Evolutionary conservation across 345 rosid species (phyloP).

Genomic region (Eucalyptus sideroxylon): DNA sequence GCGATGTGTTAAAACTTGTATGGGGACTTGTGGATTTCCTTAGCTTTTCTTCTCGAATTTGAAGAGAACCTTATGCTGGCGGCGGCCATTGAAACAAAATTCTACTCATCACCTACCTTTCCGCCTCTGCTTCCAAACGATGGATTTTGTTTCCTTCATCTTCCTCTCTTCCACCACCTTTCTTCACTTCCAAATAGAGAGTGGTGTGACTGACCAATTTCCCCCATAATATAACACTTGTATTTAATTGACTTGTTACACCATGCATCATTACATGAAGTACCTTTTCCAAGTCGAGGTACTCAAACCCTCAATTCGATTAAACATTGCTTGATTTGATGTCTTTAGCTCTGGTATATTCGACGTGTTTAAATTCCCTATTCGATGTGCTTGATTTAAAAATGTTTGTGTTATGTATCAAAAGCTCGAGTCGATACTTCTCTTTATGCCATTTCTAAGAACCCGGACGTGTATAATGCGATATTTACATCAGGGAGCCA

Average conservation of each 20-base stretch:
- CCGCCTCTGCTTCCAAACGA: neutral
- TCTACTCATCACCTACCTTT: neutral
- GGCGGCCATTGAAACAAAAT: neutral
- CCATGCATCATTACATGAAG: accelerated
- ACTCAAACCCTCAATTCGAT: accelerated
- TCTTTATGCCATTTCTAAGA: neutral
- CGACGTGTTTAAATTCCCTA: neutral
- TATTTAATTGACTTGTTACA: neutral
- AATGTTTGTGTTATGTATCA: neutral
- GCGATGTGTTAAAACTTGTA: neutral
- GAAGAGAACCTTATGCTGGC: neutral
- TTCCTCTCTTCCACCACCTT: neutral
- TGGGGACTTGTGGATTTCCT: neutral
- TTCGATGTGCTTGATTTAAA: too few relatives aligned
- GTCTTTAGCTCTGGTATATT: accelerated
- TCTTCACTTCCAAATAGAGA: neutral
- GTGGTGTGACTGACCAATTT: accelerated
- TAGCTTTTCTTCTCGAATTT: neutral
- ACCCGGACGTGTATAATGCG: accelerated
- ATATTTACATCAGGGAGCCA: too few relatives aligned
- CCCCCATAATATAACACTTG: accelerated
- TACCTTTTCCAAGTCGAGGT: accelerated
- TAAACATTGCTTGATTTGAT: neutral
- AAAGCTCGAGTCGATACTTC: neutral
- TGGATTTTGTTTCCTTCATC: neutral